Base-by-base conservation (phyloP, 2,329 filamentous ascomycete species). In the Fusarium burgessii region DNA sequence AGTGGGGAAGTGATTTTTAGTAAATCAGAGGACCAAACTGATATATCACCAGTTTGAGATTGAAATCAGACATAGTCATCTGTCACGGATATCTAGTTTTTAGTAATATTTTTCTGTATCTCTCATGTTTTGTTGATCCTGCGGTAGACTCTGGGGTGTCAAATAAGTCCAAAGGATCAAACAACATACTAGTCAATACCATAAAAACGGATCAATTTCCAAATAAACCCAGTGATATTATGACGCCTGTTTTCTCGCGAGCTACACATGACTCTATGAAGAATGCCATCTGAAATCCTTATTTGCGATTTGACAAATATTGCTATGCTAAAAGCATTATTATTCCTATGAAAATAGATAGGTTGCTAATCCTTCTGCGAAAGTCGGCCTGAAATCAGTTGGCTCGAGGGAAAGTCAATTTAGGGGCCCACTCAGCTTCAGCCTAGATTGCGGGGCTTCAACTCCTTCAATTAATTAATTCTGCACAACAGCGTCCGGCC, bases 151-250 rank as follows among this genome's bases (percentile, higher is more conserved):
- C 20, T 8, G 40, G 11, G 20, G 15, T 15, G 20, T 2, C 15
- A 14, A 23, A 17, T 23, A 2, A 23, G 20, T 42, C 41, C 41
- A n/a, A 4, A 42, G 6, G 2, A 8, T 5, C 23, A 23, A 23
- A 5, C 23, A 23, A 23, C 23, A 23, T 23, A 23, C 23, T 23
- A 23, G 23, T 23, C 23, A 5, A 23, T 23, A 23, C 14, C 7
- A 4, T 4, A 25, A 17, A 0, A 35, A 8, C 5, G 15, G 10
- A 17, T 9, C 1, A 14, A 1, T 8, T 23, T 1, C 14, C 0
- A 9, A 15, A 6, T 2, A n/a, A 4, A 29, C 29, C 7, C 1
- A 7, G 10, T 29, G 29, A 11, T 11, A 29, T 29, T 29, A 29
- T 29, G 29, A 29, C 10, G 29, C 10, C 29, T 9, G 29, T 11